Conservation (phyloP, 1,139 yeast genomes). For the Yamadazyma mexicana region DNA sequence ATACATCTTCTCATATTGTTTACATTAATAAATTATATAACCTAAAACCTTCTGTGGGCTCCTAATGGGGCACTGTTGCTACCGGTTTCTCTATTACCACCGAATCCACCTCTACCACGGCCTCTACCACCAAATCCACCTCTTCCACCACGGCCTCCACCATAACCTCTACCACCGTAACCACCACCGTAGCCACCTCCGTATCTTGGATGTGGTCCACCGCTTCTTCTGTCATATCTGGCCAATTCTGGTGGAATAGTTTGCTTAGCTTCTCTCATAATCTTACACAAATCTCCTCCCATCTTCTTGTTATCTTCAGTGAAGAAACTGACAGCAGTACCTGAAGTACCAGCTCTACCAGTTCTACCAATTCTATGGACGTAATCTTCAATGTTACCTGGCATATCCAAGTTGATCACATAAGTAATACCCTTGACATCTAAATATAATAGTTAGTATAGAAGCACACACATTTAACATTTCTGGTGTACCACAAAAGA, state of each 20-base stretch:
- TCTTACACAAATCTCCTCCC: slow-evolving; percentile 88
- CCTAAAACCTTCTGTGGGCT: slow-evolving; percentile 30
- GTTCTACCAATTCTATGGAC: slow-evolving; percentile 97
- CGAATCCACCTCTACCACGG: slow-evolving; percentile 24
- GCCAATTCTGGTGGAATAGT: slow-evolving; percentile 67
- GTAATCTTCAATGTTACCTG: slow-evolving; percentile 96
- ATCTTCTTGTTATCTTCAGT: slow-evolving; percentile 83
- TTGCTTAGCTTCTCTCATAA: slow-evolving; percentile 95
- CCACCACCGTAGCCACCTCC: slow-evolving; percentile 59
- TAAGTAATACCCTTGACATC: slow-evolving; percentile 96
- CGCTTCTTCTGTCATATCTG: slow-evolving; percentile 55
- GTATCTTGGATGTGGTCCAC: slow-evolving; percentile 57
- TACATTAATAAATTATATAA: too few species aligned
- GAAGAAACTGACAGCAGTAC: slow-evolving; percentile 95
- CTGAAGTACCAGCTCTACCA: slow-evolving; percentile 96
- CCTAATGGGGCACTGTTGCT: slow-evolving; percentile 32
- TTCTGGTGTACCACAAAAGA: neutral
- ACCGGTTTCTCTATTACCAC: slow-evolving; percentile 26
- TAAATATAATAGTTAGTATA: slow-evolving; percentile 40
- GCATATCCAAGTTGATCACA: slow-evolving; percentile 95
- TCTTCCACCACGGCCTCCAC: slow-evolving; percentile 24
- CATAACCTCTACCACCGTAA: slow-evolving; percentile 39
- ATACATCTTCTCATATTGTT: too few species aligned
- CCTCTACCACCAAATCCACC: slow-evolving; percentile 28
- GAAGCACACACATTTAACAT: neutral